phyloP scores from a whole-genome alignment of 1,139 yeast genomes.

The Kodamaea sp. region DNA sequence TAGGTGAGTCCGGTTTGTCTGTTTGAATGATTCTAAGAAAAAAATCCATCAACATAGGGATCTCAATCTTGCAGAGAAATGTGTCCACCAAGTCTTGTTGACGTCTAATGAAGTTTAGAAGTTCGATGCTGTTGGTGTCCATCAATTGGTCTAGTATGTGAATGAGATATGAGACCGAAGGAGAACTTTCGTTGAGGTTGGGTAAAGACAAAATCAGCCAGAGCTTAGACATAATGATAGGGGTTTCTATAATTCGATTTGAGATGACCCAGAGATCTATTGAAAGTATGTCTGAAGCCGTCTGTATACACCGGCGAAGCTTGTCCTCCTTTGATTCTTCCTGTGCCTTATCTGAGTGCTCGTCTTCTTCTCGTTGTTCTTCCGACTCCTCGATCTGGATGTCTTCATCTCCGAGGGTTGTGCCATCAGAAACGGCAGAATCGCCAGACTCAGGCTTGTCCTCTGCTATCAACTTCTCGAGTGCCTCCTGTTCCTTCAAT shows the following conservation, averaged over 20 bases:
- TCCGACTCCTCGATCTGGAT: slow-evolving; percentile 13
- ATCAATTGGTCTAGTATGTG: slow-evolving; percentile 48
- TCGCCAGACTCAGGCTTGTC: slow-evolving; percentile 4
- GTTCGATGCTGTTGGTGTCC: slow-evolving; percentile 49
- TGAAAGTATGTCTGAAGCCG: slow-evolving; percentile 45
- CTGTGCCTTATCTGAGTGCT: slow-evolving; percentile 12
- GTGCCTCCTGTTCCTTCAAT: slow-evolving; percentile 24
- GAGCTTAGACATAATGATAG: slow-evolving; percentile 40
- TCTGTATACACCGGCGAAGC: slow-evolving; percentile 42
- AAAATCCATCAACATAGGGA: slow-evolving; percentile 59
- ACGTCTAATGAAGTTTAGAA: slow-evolving; percentile 54
- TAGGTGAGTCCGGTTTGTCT: slow-evolving; percentile 64
- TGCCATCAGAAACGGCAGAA: slow-evolving; percentile 5
- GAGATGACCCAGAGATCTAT: slow-evolving; percentile 47
- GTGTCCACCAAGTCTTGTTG: slow-evolving; percentile 55
- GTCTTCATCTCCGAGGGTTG: slow-evolving; percentile 14
- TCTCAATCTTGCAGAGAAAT: slow-evolving; percentile 55
- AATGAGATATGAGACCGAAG: slow-evolving; percentile 42
- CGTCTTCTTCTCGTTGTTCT: slow-evolving; percentile 8
- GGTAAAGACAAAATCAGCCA: slow-evolving; percentile 45
- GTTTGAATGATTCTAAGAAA: slow-evolving; percentile 62
- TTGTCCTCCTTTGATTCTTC: slow-evolving; percentile 38
- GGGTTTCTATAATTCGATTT: slow-evolving; percentile 48
- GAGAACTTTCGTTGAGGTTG: slow-evolving; percentile 41
- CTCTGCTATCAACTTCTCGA: slow-evolving; percentile 11